Evolutionary conservation across 305 asterid genomes (phyloP).

Genomic region (Striga hermonthica): DNA sequence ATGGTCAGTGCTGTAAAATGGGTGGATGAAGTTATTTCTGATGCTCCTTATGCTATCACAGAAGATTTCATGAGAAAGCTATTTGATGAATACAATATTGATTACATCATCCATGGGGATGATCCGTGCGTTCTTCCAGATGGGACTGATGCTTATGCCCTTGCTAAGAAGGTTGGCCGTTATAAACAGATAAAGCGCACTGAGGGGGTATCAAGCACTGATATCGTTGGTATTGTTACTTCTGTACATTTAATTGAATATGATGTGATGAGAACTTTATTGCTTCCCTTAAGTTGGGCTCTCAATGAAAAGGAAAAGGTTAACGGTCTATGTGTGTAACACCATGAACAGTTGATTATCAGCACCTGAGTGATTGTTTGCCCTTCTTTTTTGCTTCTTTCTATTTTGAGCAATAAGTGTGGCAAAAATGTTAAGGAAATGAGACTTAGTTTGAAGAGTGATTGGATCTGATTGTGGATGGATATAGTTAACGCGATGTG

Average conservation of each 20-base stretch:
- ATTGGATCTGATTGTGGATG: not conserved
- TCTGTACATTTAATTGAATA: slow-evolving; percentile 21
- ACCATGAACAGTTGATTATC: not conserved
- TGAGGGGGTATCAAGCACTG: slow-evolving; percentile 94
- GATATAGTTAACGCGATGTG: not conserved
- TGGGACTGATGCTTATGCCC: slow-evolving; percentile 97
- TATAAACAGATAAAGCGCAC: slow-evolving; percentile 95
- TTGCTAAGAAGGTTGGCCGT: slow-evolving; percentile 90
- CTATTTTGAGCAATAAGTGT: not conserved
- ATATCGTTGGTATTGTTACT: slow-evolving; percentile 44
- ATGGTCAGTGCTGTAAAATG: slow-evolving; percentile 88
- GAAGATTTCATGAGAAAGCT: slow-evolving; percentile 93
- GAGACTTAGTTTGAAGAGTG: slow-evolving; percentile 2
- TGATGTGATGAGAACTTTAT: not conserved
- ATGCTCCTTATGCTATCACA: slow-evolving; percentile 88
- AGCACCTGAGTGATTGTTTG: not conserved
- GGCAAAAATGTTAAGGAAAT: not conserved
- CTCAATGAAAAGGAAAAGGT: not conserved
- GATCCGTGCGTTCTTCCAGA: slow-evolving; percentile 91
- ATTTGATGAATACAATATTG: slow-evolving; percentile 84
- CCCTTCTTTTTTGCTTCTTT: not conserved
- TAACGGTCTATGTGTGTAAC: slow-evolving; percentile 4
- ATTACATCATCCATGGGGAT: slow-evolving; percentile 92
- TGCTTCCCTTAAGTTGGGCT: not conserved
- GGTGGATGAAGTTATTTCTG: slow-evolving; percentile 79